These are phyloP conservation scores for Trichoderma afroharzianum DNA, from an alignment of 2,329 filamentous ascomycete genomes.

Conservation along the genomic window DNA sequence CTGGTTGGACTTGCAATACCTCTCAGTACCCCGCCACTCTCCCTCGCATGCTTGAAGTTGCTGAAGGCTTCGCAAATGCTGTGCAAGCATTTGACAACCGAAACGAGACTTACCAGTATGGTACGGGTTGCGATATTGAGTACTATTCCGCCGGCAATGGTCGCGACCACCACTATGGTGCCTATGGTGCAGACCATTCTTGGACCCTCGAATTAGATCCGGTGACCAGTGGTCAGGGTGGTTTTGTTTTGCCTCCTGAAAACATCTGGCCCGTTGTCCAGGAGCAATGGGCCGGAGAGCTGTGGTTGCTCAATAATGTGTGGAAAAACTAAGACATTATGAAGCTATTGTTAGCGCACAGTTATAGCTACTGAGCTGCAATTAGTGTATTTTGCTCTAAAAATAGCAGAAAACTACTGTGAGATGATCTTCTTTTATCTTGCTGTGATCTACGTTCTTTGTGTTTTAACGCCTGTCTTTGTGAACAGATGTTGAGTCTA, in stretches of 20 bases:
- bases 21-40: not conserved
- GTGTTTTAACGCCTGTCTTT: not conserved
- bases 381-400: not conserved
- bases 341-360: not conserved
- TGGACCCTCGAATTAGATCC: constrained; percentile 10
- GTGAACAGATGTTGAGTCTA: no score
- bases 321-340: not conserved
- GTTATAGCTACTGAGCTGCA: not conserved
- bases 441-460: not conserved
- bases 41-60: not conserved
- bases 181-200: not conserved
- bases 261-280: constrained; percentile 3
- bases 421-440: not conserved
- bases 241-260: constrained; percentile 1
- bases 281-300: constrained; percentile 1
- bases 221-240: not conserved
- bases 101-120: constrained; percentile 10
- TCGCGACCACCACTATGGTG: constrained; percentile 7
- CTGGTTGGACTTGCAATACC: constrained; percentile 7
- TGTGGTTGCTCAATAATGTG: constrained; percentile 3
- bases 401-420: not conserved
- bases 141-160: constrained; percentile 9
- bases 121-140: constrained; percentile 7
- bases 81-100: not conserved
- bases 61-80: constrained; percentile 2